phyloP scores from a whole-genome alignment of 306 rosid genomes.

The Medicago truncatula region MtrunA17r5.0-ANR NC_053045.1:7736501-7737000 shows the following conservation, averaged over 20 bases:
- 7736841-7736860: constrained; percentile 68
- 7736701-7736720: too few species aligned
- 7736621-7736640: constrained; percentile 44
- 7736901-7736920: constrained; percentile 72
- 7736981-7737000: neutral
- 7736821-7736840: constrained; percentile 58
- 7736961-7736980: neutral
- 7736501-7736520: too few species aligned
- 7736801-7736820: constrained; percentile 56
- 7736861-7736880: constrained; percentile 67
- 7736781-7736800: constrained; percentile 54
- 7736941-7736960: neutral
- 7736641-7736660: too few species aligned
- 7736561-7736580: constrained; percentile 65
- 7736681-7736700: too few species aligned
- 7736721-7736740: too few species aligned
- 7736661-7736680: too few species aligned
- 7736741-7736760: too few species aligned
- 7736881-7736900: constrained; percentile 49
- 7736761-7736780: constrained; percentile 46
- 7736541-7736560: constrained; percentile 48
- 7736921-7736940: neutral
- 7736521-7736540: too few species aligned
- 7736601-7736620: constrained; percentile 53
- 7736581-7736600: constrained; percentile 52